phyloP scores from a whole-genome alignment of 441 rosid genomes.

The Euphorbia schlechtendalii region DNA sequence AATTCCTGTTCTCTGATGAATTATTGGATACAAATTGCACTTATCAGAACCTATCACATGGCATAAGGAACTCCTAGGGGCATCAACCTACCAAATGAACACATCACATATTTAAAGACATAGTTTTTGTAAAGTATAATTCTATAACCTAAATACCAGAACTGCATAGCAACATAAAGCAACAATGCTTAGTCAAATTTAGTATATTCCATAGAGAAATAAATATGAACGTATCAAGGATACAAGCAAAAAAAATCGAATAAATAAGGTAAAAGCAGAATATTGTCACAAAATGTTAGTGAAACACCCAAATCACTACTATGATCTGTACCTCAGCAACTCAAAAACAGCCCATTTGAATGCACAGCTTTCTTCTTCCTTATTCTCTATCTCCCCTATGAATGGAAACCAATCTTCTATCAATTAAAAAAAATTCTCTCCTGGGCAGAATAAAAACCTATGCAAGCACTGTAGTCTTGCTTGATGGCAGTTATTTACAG shows the following conservation, averaged over 20 bases:
- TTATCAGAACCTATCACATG: conserved; percentile 9
- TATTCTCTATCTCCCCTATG: conserved; percentile 6
- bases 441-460: conserved; percentile 8
- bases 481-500: conserved; percentile 32
- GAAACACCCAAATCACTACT: conserved; percentile 12
- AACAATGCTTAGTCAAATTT: background rate
- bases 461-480: conserved; percentile 17
- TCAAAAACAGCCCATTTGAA: conserved; percentile 17
- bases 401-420: conserved; percentile 11
- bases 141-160: background rate
- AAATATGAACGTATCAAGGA: conserved; percentile 1
- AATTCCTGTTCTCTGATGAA: conserved; percentile 6
- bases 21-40: conserved; percentile 2
- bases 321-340: conserved; percentile 23
- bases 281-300: conserved; percentile 11
- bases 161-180: background rate
- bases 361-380: conserved; percentile 18
- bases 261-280: background rate
- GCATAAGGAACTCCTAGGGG: background rate
- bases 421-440: conserved; percentile 20
- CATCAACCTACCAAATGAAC: background rate
- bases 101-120: no score
- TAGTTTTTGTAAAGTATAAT: background rate
- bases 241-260: conserved; percentile 13
- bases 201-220: background rate